Evolutionary conservation across 495 filamentous ascomycete species (phyloP), one percentile per base, ranked within the genome.

Genomic region (Bacidia rubella): DNA sequence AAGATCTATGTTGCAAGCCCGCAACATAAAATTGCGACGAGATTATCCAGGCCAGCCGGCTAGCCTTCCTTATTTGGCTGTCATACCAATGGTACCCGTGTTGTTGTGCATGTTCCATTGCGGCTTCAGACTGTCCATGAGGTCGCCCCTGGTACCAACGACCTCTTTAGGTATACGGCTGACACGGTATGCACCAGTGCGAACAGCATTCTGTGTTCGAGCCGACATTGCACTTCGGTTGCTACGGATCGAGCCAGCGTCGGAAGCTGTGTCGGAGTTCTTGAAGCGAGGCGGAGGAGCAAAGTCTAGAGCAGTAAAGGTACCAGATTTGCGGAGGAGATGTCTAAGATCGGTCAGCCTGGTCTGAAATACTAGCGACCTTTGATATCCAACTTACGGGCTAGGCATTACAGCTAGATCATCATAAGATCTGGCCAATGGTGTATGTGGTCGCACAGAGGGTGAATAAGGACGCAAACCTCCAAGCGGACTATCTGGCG

Each of bases 241-340:
- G 69, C 87, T 94, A 60, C 85, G 84, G 59, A 96, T 87, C 61
- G 87, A 93, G 53, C 90, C 92, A 0, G 87, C 76, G 56, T 97
- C 92, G 60, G 88, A 95, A 44, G 63, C 73, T 50, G 67, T 70
- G 47, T 88, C 86, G 47, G 67, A 68, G 57, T 83, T 83, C 65
- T 76, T 84, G 68, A 95, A 90, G 49, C 86, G 83, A 49, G 83
- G 80, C 39, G 88, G 90, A 23, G 90, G 90, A n/a, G 90, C 89
- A 65, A 98, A 98, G 68, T 97, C 93, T 25, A 98, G 77, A 11
- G 71, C 82, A 2, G 90, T 95, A 64, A 86, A 98, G 3, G 88
- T 86, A 57, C 82, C 78, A 2, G 90, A 95, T 64, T 92, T 95
- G 58, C 87, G 82, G 49, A 98, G 78, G 44, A 81, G 66, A 68